Evolutionary conservation across 225 moss, liverwort and hornwort species (phyloP), one percentile per base, ranked within the genome.

Genomic region (Takakia lepidozioides): DNA sequence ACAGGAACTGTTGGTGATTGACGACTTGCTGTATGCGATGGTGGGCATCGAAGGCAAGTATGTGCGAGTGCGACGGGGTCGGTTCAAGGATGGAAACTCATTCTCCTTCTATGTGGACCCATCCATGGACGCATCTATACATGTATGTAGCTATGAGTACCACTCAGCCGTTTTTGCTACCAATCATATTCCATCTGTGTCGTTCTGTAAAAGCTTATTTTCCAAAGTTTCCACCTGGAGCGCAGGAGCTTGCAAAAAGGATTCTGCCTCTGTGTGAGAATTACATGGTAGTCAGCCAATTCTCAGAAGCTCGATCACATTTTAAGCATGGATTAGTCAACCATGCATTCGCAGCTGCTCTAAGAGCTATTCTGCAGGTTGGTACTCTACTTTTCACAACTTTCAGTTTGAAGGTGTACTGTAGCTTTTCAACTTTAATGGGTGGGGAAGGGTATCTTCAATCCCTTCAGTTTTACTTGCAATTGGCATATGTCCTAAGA

Each of bases 41-140:
- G 86, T 95, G 52, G 95, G 95, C 53, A 87, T 95, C 60, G 95
- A 95, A 63, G 95, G 95, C 56, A 90, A 86, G 65, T 90, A 89
- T 43, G 71, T 95, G 41, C 79, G 82, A 19, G 74, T 95, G 23
- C 84, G 79, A 69, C 72, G 82, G 60, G 89, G 86, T 28, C 72
- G 95, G 45, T 72, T 80, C 45, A 95, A 84, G 59, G 95, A 90
- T 57, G 78, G 78, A 50, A 87, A 82, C 52, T 76, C 80, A 19
- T 64, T 87, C 27, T 69, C 80, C 46, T 84, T 82, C 54, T 76
- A 64, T 51, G 67, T 95, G 60, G 95, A 95, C 28, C 68, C 86
- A 48, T 76, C 80, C 27, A 66, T 95, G 74, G 95, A 95, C 68
- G 65, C 84, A 24, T 87, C 90, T 51, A 38, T 93, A 41, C 83